Evolutionary conservation across 2,329 filamentous ascomycete species (phyloP).

Genomic region (Apiospora marii): DNA sequence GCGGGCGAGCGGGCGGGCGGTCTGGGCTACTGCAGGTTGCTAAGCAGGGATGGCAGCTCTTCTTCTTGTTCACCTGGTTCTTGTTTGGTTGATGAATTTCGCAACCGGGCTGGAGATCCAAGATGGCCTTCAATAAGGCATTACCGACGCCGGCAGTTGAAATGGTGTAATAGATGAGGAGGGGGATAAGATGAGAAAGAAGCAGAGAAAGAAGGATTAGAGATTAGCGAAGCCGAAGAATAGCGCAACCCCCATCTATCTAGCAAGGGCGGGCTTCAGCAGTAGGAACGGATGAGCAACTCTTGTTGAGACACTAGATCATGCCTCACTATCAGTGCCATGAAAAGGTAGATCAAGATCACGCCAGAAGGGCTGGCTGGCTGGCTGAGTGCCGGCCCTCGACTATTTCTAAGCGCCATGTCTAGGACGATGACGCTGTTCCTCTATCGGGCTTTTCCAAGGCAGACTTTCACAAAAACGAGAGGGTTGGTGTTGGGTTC

Average conservation of each 20-base stretch:
- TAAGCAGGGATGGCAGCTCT: conserved; percentile 8
- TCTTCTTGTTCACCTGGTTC: not conserved
- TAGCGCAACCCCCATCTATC: not conserved
- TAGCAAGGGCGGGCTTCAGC: not conserved
- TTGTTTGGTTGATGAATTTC: not conserved
- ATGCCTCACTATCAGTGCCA: not conserved
- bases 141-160: not conserved
- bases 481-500: not conserved
- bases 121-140: not conserved
- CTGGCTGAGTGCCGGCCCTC: conserved; percentile 1
- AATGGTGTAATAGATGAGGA: not conserved
- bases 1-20: not conserved
- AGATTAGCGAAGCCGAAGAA: not conserved
- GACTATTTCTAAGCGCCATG: conserved; percentile 3
- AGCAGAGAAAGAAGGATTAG: not conserved
- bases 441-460: not conserved
- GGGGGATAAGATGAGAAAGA: not conserved
- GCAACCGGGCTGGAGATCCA: not conserved
- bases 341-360: not conserved
- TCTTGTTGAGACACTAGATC: conserved; percentile 13
- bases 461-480: not conserved
- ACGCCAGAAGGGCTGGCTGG: conserved; percentile 1
- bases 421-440: not conserved
- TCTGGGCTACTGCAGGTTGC: not conserved
- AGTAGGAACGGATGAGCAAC: not conserved